Evolutionary conservation across 768 basidiomycete species (phyloP), one percentile per base, ranked within the genome.

Genomic region (Pholiota conissans): DNA sequence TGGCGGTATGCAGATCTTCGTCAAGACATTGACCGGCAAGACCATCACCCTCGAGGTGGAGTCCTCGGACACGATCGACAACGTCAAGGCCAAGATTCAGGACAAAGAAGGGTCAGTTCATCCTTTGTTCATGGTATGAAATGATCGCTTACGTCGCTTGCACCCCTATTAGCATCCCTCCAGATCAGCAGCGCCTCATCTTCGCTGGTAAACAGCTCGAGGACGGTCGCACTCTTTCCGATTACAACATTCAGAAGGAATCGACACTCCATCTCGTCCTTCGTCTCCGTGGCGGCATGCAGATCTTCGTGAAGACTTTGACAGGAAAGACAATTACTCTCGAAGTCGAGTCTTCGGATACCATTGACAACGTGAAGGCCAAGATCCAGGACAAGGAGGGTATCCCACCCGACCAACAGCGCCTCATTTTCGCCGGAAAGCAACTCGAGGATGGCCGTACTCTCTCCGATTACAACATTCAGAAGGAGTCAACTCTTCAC

Each of bases 121-220:
- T 2, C 5, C 3, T 40, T 16, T 50, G 8, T 9, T 39, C 14
- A 34, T 18, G 16, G 22, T 18, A 30, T 11, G 35, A 11, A 18
- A 0, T 22, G 32, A 9, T 56, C 63, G 57, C 52, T 67, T 9
- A 60, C 40, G 11, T 57, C 63, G 57, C 52, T 67, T 11, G 60
- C 56, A 22, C 5, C 7, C 52, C 0, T 29, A 49, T 52, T 10
- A 79, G 85, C 13, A 91, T 91, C 57, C 89, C 89, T 20, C 94
- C 93, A 24, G 91, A 94, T 74, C 93, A 93, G 65, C 93, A 95
- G 69, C 93, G 95, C 61, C 76, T 96, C n/a, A 96, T 96, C 78
- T 96, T 95, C 62, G 94, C 94, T 45, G 95, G 94, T 46, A 96
- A 96, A 78, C 94, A 96, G 67, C 76, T 95, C 10, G 95, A 96